A percentile compares a stretch with the other conserved stretches of the same genome.
Conservation (phyloP, 202 grass and related monocot species). For the Schoenoplectus triqueter region DNA sequence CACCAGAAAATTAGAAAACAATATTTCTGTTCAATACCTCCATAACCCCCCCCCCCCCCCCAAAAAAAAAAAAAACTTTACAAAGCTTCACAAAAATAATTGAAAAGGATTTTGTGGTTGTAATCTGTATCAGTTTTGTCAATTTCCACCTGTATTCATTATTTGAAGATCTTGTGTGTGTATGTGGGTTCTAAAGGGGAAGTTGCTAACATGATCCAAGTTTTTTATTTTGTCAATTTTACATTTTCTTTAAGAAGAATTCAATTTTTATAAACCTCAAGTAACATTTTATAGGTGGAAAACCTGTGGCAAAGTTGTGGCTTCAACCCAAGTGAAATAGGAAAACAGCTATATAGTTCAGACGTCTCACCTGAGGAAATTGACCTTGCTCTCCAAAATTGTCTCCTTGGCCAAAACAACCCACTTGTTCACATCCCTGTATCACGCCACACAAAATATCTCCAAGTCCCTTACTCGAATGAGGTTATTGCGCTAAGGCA, state of each 20-base stretch:
- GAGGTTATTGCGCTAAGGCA: neutral
- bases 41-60: neutral
- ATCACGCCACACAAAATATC: constrained; percentile 16
- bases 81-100: neutral
- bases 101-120: neutral
- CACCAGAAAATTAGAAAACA: neutral
- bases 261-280: neutral
- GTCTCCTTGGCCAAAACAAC: constrained; percentile 21
- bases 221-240: constrained; percentile 16
- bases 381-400: neutral
- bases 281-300: constrained; percentile 15
- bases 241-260: neutral
- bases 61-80: neutral
- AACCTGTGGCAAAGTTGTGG: constrained; percentile 13
- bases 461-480: neutral
- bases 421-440: constrained; percentile 7
- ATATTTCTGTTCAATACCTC: neutral
- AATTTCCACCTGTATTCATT: neutral
- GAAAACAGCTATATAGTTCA: constrained; percentile 5
- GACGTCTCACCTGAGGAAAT: constrained; percentile 1
- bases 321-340: neutral
- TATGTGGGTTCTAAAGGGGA: neutral
- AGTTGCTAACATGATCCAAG: neutral
- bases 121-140: neutral
- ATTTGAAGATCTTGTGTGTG: neutral